Conservation (phyloP, 148 eudicot genomes). For the Chenopodium album region DNA sequence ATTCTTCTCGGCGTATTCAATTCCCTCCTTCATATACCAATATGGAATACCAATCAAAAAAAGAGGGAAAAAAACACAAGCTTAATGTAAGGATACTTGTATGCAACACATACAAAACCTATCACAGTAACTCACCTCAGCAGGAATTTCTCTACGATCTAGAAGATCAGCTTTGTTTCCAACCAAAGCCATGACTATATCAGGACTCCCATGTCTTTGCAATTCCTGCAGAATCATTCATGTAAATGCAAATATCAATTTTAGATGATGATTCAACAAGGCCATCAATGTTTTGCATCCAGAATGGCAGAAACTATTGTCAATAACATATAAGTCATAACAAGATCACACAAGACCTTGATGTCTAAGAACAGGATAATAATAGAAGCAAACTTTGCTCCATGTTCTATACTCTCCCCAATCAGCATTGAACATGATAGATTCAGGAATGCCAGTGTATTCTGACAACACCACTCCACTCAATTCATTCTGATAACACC, state of each 20-base stretch:
- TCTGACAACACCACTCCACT: too few relatives aligned
- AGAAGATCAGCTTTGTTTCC: slow-evolving; percentile 98
- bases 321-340: neutral
- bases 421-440: neutral
- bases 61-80: neutral
- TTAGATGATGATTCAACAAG: neutral
- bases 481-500: too few relatives aligned
- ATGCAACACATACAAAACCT: neutral
- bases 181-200: slow-evolving; percentile 95
- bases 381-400: neutral
- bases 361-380: neutral
- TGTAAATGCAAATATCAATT: neutral
- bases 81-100: neutral
- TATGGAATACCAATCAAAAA: neutral
- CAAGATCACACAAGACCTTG: neutral
- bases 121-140: slow-evolving; percentile 55
- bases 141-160: slow-evolving; percentile 79
- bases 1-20: slow-evolving; percentile 83
- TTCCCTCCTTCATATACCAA: slow-evolving; percentile 60
- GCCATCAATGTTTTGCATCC: neutral
- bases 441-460: too few relatives aligned
- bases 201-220: slow-evolving; percentile 94
- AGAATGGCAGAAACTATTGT: neutral
- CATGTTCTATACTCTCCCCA: neutral
- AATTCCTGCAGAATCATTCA: slow-evolving; percentile 50